Base-by-base conservation (phyloP, 345 rosid genomes). In the Clausena lansium region DNA sequence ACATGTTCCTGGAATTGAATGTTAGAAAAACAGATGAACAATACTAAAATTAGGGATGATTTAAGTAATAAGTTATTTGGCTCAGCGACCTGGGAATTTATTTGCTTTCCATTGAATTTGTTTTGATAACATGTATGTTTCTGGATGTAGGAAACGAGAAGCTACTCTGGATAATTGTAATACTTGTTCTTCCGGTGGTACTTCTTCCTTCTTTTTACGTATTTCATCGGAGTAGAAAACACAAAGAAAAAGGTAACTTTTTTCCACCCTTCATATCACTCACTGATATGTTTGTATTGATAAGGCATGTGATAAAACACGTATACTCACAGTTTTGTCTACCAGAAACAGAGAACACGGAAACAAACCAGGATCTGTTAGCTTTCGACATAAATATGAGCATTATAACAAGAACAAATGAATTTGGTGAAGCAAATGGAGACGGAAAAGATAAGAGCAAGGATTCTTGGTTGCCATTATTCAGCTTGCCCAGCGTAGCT, bases 401-500 rank as follows among this genome's bases (percentile, higher is more conserved):
- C 77, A 66, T 3, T 33, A 33, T 5, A 1, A 11, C 25, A 13
- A 41, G 74, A 5, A 28, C 8, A 6, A 25, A 54, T 73, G 81
- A 79, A 57, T 1, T 80, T 22, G 17, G 24, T 5, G 52, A 38
- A 2, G 9, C 50, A 0, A 60, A 36, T 14, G 62, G 24, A 25
- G 19, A 17, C 0, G 71, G 35, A 30, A 59, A 70, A 30, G 47
- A 32, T 22, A 78, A 9, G 24, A 36, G 10, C 4, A 47, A 68
- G 50, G 77, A 76, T 65, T n/a, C 65, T 2, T 25, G 1, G 58
- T 64, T 77, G 69, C 83, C 79, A 25, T 38, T 77, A 35, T 81
- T 85, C 70, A 78, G 78, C 72, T 80, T 82, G 38, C 38, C 68
- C 24, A 82, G 76, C 11, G 41, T 85, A 66, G 52, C 59, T 52